Evolutionary conservation across 352 stramenopile genomes (phyloP).

Genomic region (Phytopythium kandeliae): DNA sequence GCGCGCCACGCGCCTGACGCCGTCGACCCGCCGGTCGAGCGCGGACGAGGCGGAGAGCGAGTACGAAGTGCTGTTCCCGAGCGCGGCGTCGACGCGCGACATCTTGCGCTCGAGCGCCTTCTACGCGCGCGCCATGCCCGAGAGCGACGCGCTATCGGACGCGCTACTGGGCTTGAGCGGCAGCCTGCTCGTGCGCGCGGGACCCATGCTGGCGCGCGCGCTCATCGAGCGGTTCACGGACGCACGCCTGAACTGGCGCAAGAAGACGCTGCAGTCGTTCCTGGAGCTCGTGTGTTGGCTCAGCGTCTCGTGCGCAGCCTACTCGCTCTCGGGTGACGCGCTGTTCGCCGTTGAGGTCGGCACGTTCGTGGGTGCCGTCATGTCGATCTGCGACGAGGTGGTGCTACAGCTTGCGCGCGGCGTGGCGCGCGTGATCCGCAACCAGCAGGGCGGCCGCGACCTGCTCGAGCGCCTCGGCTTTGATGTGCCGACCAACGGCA

Average conservation of each 20-base stretch:
- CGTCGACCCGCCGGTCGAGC: too few species aligned
- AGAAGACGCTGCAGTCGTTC: conserved; percentile 81
- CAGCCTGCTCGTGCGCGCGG: conserved; percentile 51
- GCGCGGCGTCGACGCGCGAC: conserved; percentile 31
- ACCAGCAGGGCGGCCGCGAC: conserved; percentile 51
- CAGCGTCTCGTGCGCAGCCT: conserved; percentile 61
- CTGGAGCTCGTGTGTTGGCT: conserved; percentile 68
- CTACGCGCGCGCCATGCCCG: conserved; percentile 47
- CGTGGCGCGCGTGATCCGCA: conserved; percentile 59
- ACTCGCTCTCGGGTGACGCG: conserved; percentile 51
- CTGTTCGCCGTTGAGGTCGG: conserved; percentile 61
- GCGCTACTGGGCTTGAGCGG: conserved; percentile 52
- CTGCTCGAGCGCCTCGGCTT: conserved; percentile 59
- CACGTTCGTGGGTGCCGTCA: conserved; percentile 69
- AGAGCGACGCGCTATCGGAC: conserved; percentile 40
- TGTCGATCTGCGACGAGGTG: conserved; percentile 78
- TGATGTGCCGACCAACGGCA: conserved; percentile 66
- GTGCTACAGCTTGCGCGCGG: conserved; percentile 62
- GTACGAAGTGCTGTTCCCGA: conserved; percentile 56
- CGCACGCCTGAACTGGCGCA: conserved; percentile 72
- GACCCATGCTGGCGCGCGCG: conserved; percentile 30
- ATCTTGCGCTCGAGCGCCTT: conserved; percentile 51
- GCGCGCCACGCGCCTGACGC: too few species aligned
- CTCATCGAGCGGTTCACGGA: conserved; percentile 70
- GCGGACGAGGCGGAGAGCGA: conserved; percentile 23